A percentile compares a stretch with the other conserved stretches of the same genome.
Conservation (phyloP, 2,329 filamentous ascomycete species). For the Trichocomaceae sp. region DNA sequence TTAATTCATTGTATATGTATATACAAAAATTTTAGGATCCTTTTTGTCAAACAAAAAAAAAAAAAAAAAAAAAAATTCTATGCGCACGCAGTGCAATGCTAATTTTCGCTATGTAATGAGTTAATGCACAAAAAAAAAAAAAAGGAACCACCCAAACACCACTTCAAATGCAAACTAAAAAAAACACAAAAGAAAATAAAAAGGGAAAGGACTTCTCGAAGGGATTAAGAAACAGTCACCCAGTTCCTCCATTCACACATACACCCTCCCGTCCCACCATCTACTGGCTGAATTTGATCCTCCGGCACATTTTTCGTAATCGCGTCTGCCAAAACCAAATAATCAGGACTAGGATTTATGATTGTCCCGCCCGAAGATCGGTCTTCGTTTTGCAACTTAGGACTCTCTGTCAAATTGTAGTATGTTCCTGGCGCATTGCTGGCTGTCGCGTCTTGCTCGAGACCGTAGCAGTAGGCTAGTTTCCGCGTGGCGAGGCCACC, state of each 20-base stretch:
- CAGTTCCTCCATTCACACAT: conserved; percentile 15
- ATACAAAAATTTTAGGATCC: background rate
- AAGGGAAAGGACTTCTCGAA: too few relatives aligned
- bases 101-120: background rate
- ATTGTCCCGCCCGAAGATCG: conserved; percentile 46
- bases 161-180: background rate
- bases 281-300: conserved; percentile 33
- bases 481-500: conserved; percentile 50
- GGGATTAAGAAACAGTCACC: background rate
- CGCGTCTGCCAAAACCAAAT: conserved; percentile 28
- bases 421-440: conserved; percentile 43
- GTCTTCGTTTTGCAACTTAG: conserved; percentile 48
- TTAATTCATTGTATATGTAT: background rate
- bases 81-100: background rate
- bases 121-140: background rate
- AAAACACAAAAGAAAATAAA: background rate
- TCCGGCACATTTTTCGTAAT: background rate
- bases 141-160: background rate
- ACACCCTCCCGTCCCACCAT: conserved; percentile 52
- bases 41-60: background rate
- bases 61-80: too few relatives aligned
- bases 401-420: conserved; percentile 37
- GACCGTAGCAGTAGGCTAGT: conserved; percentile 54
- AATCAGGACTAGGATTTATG: conserved; percentile 45
- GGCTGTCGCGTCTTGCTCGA: conserved; percentile 38